phyloP scores from a whole-genome alignment of 140 eudicot genomes.

The Oenanthe javanica region DNA sequence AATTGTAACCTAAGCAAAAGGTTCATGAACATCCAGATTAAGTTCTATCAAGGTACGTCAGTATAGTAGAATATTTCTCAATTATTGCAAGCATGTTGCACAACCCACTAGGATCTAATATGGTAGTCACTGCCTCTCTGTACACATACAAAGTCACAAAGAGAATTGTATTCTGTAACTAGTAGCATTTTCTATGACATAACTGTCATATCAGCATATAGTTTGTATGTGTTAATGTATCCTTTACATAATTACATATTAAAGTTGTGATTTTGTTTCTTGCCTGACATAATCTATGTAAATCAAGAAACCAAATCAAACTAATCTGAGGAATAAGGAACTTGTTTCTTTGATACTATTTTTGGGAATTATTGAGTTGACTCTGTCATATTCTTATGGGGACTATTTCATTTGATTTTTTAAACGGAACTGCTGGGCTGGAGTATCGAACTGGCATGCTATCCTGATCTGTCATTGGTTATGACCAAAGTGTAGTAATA shows the following conservation, averaged over 20 bases:
- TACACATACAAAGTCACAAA: background rate
- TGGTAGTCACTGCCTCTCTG: background rate
- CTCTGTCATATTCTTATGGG: background rate
- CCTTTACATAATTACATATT: background rate
- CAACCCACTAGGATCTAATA: constrained; percentile 3
- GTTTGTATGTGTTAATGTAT: background rate
- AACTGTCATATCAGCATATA: background rate
- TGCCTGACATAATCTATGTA: background rate
- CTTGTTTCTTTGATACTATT: background rate
- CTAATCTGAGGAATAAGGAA: background rate
- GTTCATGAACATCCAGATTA: background rate
- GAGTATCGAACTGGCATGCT: background rate
- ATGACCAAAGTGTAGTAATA: background rate
- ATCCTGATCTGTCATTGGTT: background rate
- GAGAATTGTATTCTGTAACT: background rate
- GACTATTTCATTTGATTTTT: background rate
- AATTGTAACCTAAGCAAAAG: background rate
- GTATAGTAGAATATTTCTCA: background rate
- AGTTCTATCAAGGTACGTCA: background rate
- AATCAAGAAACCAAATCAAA: background rate
- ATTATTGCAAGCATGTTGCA: constrained; percentile 4
- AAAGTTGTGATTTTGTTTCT: background rate
- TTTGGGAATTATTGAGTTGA: background rate
- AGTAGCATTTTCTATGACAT: background rate
- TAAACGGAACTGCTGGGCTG: background rate